A percentile compares a stretch with the other conserved stretches of the same genome.
Conservation (phyloP, 768 basidiomycete genomes). For the Tephrocybe rancida region DNA sequence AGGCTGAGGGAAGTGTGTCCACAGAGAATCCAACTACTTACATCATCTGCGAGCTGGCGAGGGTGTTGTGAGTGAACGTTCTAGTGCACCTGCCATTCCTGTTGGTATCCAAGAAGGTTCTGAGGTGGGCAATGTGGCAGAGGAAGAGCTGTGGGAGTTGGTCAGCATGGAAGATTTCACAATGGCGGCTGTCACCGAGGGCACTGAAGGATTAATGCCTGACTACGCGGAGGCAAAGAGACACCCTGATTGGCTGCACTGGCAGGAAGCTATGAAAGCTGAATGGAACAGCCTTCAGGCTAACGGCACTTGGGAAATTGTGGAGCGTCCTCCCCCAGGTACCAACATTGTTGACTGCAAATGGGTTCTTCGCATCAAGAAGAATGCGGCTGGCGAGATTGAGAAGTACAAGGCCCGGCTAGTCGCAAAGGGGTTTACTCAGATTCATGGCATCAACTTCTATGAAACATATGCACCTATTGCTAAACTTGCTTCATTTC, state of each 20-base stretch:
- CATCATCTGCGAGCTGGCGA: background rate
- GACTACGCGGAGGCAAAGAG: background rate
- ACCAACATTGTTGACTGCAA: constrained; percentile 10
- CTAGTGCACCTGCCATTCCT: background rate
- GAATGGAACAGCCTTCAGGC: constrained; percentile 10
- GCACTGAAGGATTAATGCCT: constrained; percentile 15
- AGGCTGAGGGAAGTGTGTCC: background rate
- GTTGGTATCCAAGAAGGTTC: too few species aligned
- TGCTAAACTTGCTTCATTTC: constrained; percentile 20
- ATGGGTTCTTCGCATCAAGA: too few species aligned
- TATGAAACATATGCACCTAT: constrained; percentile 28
- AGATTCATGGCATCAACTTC: constrained; percentile 39
- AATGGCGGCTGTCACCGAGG: constrained; percentile 4
- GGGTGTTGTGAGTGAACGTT: background rate
- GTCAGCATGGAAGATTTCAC: too few species aligned
- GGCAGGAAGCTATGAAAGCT: constrained; percentile 13
- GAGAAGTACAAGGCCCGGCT: too few species aligned
- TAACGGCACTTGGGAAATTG: too few species aligned
- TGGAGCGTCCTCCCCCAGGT: background rate
- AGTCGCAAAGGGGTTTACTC: too few species aligned
- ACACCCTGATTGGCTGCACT: constrained; percentile 13
- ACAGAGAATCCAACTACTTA: background rate
- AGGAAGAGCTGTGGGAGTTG: too few species aligned
- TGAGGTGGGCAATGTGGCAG: too few species aligned
- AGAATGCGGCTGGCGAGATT: too few species aligned